Evolutionary conservation across 352 stramenopile species (phyloP).

Genomic region (Pythium myriotylum): DNA sequence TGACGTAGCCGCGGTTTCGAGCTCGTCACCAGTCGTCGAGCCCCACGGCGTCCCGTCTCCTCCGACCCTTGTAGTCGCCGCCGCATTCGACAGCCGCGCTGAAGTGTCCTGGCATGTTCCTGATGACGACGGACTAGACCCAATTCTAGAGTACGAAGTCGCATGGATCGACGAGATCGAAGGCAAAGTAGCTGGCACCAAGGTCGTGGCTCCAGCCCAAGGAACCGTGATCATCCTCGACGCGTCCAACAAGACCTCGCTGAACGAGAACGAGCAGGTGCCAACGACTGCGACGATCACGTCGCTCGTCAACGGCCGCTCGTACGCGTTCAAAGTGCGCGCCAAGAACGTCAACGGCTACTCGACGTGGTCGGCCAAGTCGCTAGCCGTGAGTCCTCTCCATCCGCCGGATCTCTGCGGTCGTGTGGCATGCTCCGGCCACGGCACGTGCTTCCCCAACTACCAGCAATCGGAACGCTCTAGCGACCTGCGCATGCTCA

Average conservation of each 20-base stretch:
- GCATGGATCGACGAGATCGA: constrained; percentile 60
- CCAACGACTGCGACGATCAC: constrained; percentile 49
- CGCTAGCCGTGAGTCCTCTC: constrained; percentile 64
- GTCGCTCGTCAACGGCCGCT: constrained; percentile 57
- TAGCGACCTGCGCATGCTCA: not conserved
- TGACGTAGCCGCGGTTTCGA: not conserved
- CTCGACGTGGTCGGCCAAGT: constrained; percentile 76
- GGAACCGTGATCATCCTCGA: constrained; percentile 25
- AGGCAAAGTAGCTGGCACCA: constrained; percentile 42
- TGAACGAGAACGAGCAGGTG: constrained; percentile 17
- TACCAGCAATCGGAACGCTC: constrained; percentile 36
- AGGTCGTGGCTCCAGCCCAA: constrained; percentile 33
- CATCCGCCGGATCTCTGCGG: constrained; percentile 73
- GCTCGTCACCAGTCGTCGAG: constrained; percentile 15
- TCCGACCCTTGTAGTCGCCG: constrained; percentile 56
- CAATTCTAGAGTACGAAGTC: constrained; percentile 64
- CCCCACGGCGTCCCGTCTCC: constrained; percentile 68
- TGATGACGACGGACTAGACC: constrained; percentile 64
- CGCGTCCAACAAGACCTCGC: not conserved
- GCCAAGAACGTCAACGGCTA: constrained; percentile 64
- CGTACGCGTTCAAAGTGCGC: constrained; percentile 73
- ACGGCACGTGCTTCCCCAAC: constrained; percentile 70
- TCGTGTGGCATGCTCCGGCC: constrained; percentile 58
- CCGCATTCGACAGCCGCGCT: constrained; percentile 53
- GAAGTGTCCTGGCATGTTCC: constrained; percentile 64